Conservation (phyloP, 352 stramenopile genomes). For the Globisporangium canariense region DNA sequence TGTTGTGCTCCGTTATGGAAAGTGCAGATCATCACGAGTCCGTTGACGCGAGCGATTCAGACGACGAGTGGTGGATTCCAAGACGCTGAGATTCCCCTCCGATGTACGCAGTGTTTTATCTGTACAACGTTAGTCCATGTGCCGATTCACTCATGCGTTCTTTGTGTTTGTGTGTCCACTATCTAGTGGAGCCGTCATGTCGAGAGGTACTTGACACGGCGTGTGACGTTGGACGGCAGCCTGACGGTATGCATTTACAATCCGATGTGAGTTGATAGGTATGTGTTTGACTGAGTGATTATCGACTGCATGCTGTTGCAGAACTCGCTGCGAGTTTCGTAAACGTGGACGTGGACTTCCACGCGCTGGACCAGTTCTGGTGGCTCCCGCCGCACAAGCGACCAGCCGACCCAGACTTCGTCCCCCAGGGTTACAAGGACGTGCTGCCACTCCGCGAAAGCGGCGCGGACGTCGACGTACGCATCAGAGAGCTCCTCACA, state of each 20-base stretch:
- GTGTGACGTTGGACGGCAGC: constrained; percentile 73
- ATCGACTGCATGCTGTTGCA: background rate
- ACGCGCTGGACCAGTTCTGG: constrained; percentile 49
- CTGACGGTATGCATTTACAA: constrained; percentile 24
- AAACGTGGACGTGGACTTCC: constrained; percentile 37
- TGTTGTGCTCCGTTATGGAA: background rate
- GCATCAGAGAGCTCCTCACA: constrained; percentile 62
- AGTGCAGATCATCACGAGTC: constrained; percentile 73
- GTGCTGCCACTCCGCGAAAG: constrained; percentile 61
- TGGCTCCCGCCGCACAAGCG: constrained; percentile 51
- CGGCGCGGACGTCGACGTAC: constrained; percentile 45
- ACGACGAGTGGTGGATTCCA: constrained; percentile 68
- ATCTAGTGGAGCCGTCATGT: constrained; percentile 62
- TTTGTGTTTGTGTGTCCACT: background rate
- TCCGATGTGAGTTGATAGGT: too few relatives aligned
- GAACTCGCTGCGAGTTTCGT: constrained; percentile 40
- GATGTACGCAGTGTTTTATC: constrained; percentile 26
- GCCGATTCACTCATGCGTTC: background rate
- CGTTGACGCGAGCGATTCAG: constrained; percentile 79
- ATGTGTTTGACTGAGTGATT: too few relatives aligned
- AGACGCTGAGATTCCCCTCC: constrained; percentile 46
- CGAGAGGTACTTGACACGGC: constrained; percentile 85
- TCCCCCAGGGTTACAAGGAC: constrained; percentile 35
- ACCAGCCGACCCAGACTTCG: constrained; percentile 10
- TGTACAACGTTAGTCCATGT: background rate